Evolutionary conservation across 768 basidiomycete species (phyloP), one percentile per base, ranked within the genome.

Genomic region (Udeniomyces megalosporus): DNA sequence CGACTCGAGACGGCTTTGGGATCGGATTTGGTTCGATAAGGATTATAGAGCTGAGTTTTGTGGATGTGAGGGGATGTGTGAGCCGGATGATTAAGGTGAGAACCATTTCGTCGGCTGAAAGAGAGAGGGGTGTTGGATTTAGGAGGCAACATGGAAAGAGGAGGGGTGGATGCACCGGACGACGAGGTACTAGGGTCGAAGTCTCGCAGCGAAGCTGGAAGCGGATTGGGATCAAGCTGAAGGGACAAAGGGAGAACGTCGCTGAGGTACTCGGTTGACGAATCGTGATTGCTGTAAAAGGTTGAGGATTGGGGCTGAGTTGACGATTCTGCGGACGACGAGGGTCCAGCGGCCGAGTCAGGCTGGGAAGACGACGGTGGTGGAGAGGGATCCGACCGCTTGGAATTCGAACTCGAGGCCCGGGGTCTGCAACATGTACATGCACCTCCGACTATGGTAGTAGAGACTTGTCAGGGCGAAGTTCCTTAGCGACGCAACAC

Each of bases 41-140:
- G 73, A 12, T 68, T 71, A 58, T 71, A 74, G 11, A 73, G 67
- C 55, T 70, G 71, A 14, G 73, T 71, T 62, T 73, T 73, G 68
- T 73, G 73, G 11, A 72, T 69, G 50, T 72, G 71, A 24, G 66
- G 68, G 24, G 68, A 69, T 1, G 71, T 71, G 54, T 72, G 72
- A 2, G 69, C 66, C 14, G 72, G 73, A 62, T 57, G 44, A 11
- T 44, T 8, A 22, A 28, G 44, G 34, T 15, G 20, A 24, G 55
- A 57, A 42, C 38, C 38, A 17, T 42, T 17, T 57, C 55, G 51
- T 31, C 51, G 32, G 28, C 15, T 14, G 15, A 32, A 10, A 31
- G 28, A 31, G 51, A 32, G 28, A 20, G 6, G 51, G 10, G 17
- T 42, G 38, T 42, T 42, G 10, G 38, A 42, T 8, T 8, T 8